phyloP scores from a whole-genome alignment of 2,329 filamentous ascomycete genomes.

The Verticillium longisporum region DNA sequence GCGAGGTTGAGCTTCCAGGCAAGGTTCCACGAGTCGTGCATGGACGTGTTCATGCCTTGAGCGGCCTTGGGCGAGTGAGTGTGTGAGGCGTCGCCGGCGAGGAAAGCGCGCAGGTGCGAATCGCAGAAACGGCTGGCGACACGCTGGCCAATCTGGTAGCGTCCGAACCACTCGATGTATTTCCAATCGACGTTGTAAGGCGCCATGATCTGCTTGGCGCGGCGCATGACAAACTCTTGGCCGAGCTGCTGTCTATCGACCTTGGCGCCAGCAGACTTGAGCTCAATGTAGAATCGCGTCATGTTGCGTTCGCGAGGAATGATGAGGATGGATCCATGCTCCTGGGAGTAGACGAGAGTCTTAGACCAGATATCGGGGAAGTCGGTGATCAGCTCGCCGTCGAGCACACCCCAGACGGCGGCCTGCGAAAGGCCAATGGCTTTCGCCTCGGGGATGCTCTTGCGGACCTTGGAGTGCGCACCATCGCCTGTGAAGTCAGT shows the following conservation, averaged over 20 bases:
- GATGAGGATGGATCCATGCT: conserved; percentile 64
- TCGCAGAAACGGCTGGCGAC: conserved; percentile 65
- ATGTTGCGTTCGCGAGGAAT: conserved; percentile 68
- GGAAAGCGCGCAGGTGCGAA: conserved; percentile 54
- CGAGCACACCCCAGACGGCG: conserved; percentile 63
- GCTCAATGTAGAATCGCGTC: conserved; percentile 57
- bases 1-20: conserved; percentile 44
- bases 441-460: conserved; percentile 50
- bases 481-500: conserved; percentile 47
- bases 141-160: conserved; percentile 65
- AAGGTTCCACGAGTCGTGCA: conserved; percentile 57
- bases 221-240: conserved; percentile 64
- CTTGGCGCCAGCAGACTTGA: conserved; percentile 36
- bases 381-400: conserved; percentile 63
- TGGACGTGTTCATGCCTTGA: conserved; percentile 59
- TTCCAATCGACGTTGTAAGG: conserved; percentile 52
- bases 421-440: conserved; percentile 48
- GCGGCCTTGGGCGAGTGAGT: conserved; percentile 68
- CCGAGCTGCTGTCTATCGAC: conserved; percentile 35
- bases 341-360: conserved; percentile 60
- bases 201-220: conserved; percentile 53
- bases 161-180: conserved; percentile 63
- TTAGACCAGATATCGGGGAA: conserved; percentile 74
- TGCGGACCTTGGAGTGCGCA: conserved; percentile 63
- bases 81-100: conserved; percentile 65